phyloP scores from a whole-genome alignment of 768 basidiomycete genomes.

The Agrocybe chaxingu region DNA sequence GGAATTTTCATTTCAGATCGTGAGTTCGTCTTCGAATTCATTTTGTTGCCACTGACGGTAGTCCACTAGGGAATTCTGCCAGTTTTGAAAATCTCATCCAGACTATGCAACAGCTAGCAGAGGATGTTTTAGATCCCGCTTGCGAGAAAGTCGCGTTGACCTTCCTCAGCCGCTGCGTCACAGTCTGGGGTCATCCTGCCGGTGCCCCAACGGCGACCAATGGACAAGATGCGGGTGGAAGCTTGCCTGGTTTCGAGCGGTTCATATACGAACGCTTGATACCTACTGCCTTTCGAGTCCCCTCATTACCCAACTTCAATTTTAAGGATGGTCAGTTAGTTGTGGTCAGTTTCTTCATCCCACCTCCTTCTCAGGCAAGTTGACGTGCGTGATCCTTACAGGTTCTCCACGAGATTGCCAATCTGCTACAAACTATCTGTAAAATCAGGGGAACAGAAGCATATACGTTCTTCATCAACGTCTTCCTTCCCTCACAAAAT shows the following conservation, averaged over 20 bases:
- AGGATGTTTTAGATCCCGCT: slow-evolving; percentile 70
- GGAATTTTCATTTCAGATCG: slow-evolving; percentile 85
- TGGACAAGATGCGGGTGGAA: slow-evolving; percentile 29
- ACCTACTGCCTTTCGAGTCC: slow-evolving; percentile 78
- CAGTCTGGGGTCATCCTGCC: slow-evolving; percentile 62
- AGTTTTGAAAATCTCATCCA: slow-evolving; percentile 77
- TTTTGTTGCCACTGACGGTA: background rate
- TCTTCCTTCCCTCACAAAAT: slow-evolving; percentile 84
- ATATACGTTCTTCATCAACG: slow-evolving; percentile 70
- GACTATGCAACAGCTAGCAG: slow-evolving; percentile 67
- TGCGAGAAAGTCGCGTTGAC: slow-evolving; percentile 79
- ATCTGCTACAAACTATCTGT: slow-evolving; percentile 74
- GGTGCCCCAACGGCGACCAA: slow-evolving; percentile 29
- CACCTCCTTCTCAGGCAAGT: background rate
- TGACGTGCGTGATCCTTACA: slow-evolving; percentile 24
- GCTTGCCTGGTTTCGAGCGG: slow-evolving; percentile 86
- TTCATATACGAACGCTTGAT: slow-evolving; percentile 88
- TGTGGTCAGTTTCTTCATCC: slow-evolving; percentile 53
- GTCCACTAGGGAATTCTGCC: slow-evolving; percentile 34
- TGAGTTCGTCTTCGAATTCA: slow-evolving; percentile 33
- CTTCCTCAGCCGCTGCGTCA: slow-evolving; percentile 70
- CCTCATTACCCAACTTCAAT: slow-evolving; percentile 78
- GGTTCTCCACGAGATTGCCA: slow-evolving; percentile 89
- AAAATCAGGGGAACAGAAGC: slow-evolving; percentile 81
- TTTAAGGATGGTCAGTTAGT: slow-evolving; percentile 85